Conservation (phyloP, 2,329 filamentous ascomycete genomes). For the Periconia sp. region DNA sequence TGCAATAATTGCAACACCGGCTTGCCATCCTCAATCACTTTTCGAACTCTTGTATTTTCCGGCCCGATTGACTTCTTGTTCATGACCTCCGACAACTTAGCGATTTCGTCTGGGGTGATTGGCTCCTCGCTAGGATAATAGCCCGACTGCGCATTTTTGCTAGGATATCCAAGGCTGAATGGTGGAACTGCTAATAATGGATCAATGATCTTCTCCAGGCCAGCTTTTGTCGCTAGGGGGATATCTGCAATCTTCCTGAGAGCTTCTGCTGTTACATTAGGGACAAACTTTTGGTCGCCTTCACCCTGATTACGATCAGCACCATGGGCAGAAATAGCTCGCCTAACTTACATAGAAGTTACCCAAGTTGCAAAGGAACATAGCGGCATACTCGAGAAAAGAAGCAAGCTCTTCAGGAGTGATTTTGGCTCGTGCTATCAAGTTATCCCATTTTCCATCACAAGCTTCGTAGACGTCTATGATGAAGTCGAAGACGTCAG, state of each 20-base stretch:
- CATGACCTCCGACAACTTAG: constrained; percentile 8
- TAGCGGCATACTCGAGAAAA: constrained; percentile 16
- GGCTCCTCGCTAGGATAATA: constrained; percentile 7
- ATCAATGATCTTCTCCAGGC: constrained; percentile 6
- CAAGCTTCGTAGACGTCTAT: constrained; percentile 8
- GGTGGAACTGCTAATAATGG: constrained; percentile 8
- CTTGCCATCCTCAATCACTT: constrained; percentile 1
- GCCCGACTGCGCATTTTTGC: constrained; percentile 4
- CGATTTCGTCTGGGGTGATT: constrained; percentile 4
- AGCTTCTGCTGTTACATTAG: not conserved
- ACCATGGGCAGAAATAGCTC: not conserved
- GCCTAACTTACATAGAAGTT: constrained; percentile 12
- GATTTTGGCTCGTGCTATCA: constrained; percentile 1
- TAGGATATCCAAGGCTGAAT: constrained; percentile 7
- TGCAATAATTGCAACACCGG: constrained; percentile 7
- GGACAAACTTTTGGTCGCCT: constrained; percentile 16
- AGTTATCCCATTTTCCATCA: not conserved
- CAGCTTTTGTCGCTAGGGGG: constrained; percentile 3
- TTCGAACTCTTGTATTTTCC: constrained; percentile 13
- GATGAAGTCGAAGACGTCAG: constrained; percentile 10
- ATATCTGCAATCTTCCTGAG: constrained; percentile 8
- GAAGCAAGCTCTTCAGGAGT: constrained; percentile 5
- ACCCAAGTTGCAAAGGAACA: constrained; percentile 12
- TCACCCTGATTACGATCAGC: constrained; percentile 5
- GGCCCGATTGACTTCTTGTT: constrained; percentile 4